A percentile compares a stretch with the other conserved stretches of the same genome.
Evolutionary conservation across 1,284 basidiomycete species (phyloP).

Genomic region (Ganoderma resinaceum): DNA sequence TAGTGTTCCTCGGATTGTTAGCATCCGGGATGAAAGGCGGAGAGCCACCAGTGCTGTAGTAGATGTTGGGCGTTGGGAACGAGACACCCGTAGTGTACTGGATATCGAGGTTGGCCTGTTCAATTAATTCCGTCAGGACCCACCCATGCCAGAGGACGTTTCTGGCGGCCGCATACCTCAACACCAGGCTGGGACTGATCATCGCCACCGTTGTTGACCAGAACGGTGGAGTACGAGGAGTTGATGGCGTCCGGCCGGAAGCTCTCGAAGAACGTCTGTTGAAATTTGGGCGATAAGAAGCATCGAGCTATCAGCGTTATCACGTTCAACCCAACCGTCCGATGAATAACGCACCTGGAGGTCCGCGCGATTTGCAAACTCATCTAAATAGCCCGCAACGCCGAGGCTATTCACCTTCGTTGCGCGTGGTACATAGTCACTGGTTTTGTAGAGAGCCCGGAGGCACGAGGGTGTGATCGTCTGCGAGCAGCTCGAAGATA

Average conservation of each 20-base stretch:
- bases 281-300: not conserved
- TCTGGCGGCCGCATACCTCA: constrained; percentile 46
- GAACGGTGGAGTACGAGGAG: constrained; percentile 57
- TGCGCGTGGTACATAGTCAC: constrained; percentile 55
- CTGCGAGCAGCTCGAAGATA: constrained; percentile 53
- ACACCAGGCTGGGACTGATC: constrained; percentile 62
- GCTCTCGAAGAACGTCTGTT: constrained; percentile 57
- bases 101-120: constrained; percentile 69
- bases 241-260: constrained; percentile 63
- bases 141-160: not conserved
- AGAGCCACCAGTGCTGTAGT: constrained; percentile 63
- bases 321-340: not conserved
- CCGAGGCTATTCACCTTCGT: constrained; percentile 59
- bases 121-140: not conserved
- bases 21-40: constrained; percentile 70
- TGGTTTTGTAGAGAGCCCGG: constrained; percentile 64
- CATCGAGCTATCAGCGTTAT: not conserved
- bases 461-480: constrained; percentile 67
- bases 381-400: constrained; percentile 64
- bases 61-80: constrained; percentile 69
- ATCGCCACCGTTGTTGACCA: constrained; percentile 68
- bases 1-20: constrained; percentile 64
- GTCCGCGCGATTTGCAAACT: constrained; percentile 62
- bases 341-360: constrained; percentile 44
- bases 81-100: constrained; percentile 70